Evolutionary conservation across 2,329 filamentous ascomycete genomes (phyloP).

Genomic region (Claviceps cyperi): DNA sequence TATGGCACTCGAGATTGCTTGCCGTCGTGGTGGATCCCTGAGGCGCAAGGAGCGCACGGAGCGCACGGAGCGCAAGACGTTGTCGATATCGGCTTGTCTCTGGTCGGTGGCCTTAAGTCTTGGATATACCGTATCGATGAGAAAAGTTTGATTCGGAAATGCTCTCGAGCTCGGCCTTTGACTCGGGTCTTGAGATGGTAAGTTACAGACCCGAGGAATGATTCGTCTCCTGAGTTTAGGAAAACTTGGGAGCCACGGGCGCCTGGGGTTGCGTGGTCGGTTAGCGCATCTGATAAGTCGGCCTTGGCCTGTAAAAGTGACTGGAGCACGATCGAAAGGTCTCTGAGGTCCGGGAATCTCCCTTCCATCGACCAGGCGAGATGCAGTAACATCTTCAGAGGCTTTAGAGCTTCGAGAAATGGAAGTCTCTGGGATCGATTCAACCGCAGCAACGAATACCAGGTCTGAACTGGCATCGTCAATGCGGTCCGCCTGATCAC

Average conservation of each 20-base stretch:
- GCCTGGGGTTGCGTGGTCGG: conserved; percentile 2
- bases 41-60: not conserved
- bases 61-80: not conserved
- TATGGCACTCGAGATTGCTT: not conserved
- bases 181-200: not conserved
- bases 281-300: conserved; percentile 1
- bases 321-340: not conserved
- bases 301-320: not conserved
- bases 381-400: not conserved
- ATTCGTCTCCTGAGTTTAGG: not conserved
- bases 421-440: not conserved
- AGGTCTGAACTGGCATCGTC: not conserved
- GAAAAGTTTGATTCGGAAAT: conserved; percentile 1
- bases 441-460: not conserved
- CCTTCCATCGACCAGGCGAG: not conserved
- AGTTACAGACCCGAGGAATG: not conserved
- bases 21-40: not conserved
- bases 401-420: not conserved
- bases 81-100: not conserved
- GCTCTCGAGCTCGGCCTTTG: not conserved
- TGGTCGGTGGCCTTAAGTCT: not conserved
- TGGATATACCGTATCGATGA: conserved; percentile 3
- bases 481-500: not conserved
- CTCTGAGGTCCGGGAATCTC: not conserved
- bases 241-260: conserved; percentile 5